Base-by-base conservation (phyloP, 768 basidiomycete species). In the Kwoniella bestiolae region DNA sequence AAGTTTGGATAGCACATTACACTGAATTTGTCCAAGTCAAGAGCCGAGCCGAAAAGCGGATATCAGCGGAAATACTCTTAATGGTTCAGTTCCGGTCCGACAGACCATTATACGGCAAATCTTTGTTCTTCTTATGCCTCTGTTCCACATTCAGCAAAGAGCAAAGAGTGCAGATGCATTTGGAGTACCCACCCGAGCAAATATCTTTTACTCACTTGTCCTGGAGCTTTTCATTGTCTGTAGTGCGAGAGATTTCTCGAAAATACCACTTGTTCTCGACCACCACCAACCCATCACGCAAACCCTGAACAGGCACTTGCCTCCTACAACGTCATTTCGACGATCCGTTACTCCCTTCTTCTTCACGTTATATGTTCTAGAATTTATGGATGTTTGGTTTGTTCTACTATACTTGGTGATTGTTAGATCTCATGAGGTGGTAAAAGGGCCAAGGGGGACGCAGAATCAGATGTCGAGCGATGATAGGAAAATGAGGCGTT, bases 41-140 rank as follows among this genome's bases (percentile, higher is more conserved):
- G 52, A n/a, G n/a, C 52, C 52, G 52, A 55, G 34, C 52, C 34
- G 52, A 28, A 51, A 21, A 26, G 34, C 52, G 52, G 52, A 34
- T 55, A 34, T 55, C 14, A 32, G 23, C 52, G 52, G 52, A 55
- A 9, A 18, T 55, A 34, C 32, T n/a, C 29, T 34, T 18, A 8
- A 41, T 11, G 18, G 38, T 11, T 55, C 32, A 18, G 18, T 35
- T n/a, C 52, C 52, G 52, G 32, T 16, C 52, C 52, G 52, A 47
- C 46, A n/a, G 23, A 16, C 3, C 38, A 41, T 16, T 2, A 14
- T 1, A 14, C 18, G n/a, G n/a, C n/a, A n/a, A n/a, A n/a, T n/a
- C n/a, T n/a, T n/a, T n/a, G n/a, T n/a, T n/a, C n/a, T n/a, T n/a
- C n/a, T n/a, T n/a, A n/a, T n/a, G n/a, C n/a, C n/a, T n/a, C n/a